Evolutionary conservation across 2,329 filamentous ascomycete species (phyloP), one percentile per base, ranked within the genome.

Genomic region (Fusarium solani-melongenae): DNA sequence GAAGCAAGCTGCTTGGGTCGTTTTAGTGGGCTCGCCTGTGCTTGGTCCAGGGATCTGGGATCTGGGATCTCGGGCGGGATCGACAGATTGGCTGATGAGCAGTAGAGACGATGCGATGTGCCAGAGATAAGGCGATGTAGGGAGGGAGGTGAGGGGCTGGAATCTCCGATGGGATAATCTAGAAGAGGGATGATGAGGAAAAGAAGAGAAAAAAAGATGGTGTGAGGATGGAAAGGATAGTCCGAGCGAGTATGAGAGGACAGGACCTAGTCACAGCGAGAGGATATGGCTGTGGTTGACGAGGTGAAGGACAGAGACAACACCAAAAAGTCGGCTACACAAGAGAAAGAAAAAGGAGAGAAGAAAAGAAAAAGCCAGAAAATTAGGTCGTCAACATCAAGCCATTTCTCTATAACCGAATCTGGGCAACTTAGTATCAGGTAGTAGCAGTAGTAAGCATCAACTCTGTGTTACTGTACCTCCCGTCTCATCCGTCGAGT

Each of bases 41-140:
- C 62, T 69, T 27, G 62, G 58, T 72, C 56, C 71, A 74, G 71
- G 71, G 71, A 74, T 74, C 71, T 74, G 44, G 71, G 71, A 74
- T 74, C 71, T 74, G 71, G 65, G 38, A 69, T 74, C 61, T 74
- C 71, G 46, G 71, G 71, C 64, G 61, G 62, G 71, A 74, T 74
- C 71, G 71, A 74, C 71, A 56, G 69, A 67, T 69, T 72, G 71
- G 64, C 53, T 38, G 55, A 72, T 58, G 46, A 64, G 55, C 56
- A 56, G 41, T 31, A 67, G 61, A 46, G 41, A 69, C 56, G 41
- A 46, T 20, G 41, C 10, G 44, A 49, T 72, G 59, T 70, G 62
- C 53, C 31, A 64, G 39, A 67, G 69, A 74, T 74, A 74, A 68
- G 64, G 38, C 58, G 60, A 68, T 62, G 64, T 60, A 62, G 56